phyloP scores from a whole-genome alignment of 352 stramenopile genomes.

The Pythium dissimile region DNA sequence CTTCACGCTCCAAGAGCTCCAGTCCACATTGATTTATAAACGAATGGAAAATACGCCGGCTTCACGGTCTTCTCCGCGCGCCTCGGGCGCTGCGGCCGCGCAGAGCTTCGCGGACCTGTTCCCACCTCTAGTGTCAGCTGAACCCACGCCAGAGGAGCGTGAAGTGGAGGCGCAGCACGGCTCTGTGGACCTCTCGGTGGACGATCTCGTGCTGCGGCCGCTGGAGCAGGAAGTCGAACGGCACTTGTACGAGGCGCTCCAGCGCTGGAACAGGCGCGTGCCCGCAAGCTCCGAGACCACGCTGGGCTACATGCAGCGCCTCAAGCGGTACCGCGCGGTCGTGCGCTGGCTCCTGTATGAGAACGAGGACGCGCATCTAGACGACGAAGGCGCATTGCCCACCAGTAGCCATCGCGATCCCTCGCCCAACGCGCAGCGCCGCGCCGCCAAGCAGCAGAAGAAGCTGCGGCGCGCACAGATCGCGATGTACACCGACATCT shows the following conservation, averaged over 20 bases:
- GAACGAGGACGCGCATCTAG: slow-evolving; percentile 21
- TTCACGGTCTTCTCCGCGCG: background rate
- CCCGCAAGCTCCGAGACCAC: slow-evolving; percentile 42
- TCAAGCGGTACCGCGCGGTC: slow-evolving; percentile 58
- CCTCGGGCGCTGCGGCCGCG: background rate
- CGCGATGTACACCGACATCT: slow-evolving; percentile 25
- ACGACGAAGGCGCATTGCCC: slow-evolving; percentile 12
- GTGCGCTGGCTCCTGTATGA: slow-evolving; percentile 47
- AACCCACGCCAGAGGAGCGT: background rate
- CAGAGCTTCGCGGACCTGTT: slow-evolving; percentile 42
- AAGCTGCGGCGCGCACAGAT: slow-evolving; percentile 26
- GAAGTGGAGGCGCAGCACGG: slow-evolving; percentile 1
- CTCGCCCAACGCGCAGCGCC: slow-evolving; percentile 9
- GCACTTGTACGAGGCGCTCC: slow-evolving; percentile 52
- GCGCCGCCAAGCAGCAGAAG: slow-evolving; percentile 12
- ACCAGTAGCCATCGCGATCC: slow-evolving; percentile 14
- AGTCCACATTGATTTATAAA: too few species aligned
- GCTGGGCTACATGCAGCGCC: slow-evolving; percentile 49
- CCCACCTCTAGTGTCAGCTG: slow-evolving; percentile 31
- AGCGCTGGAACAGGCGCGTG: slow-evolving; percentile 58
- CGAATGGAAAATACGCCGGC: background rate
- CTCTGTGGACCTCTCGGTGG: slow-evolving; percentile 45
- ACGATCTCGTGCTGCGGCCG: slow-evolving; percentile 44
- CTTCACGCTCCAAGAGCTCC: too few species aligned
- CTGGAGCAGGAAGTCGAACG: slow-evolving; percentile 56